Conservation (phyloP, 768 basidiomycete species). For the Tricholoma sp. region DNA sequence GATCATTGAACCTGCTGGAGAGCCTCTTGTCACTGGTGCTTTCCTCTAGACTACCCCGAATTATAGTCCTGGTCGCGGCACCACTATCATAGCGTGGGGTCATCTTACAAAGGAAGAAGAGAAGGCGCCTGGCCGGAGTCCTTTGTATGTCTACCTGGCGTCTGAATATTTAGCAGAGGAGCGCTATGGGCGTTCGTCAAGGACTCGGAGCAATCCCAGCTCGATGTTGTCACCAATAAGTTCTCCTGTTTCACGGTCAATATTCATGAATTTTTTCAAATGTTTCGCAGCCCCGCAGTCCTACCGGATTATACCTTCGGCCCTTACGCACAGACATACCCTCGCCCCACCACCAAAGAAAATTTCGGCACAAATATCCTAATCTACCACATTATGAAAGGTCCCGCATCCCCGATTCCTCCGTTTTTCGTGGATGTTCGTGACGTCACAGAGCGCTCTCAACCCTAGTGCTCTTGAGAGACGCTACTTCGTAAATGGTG, state of each 20-base stretch:
- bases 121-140: slow-evolving; percentile 17
- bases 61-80: no score
- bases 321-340: slow-evolving; percentile 27
- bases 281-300: slow-evolving; percentile 18
- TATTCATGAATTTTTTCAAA: no score
- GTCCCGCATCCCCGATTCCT: slow-evolving; percentile 13
- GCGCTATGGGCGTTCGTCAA: slow-evolving; percentile 34
- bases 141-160: slow-evolving; percentile 32
- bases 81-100: slow-evolving; percentile 36
- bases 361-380: slow-evolving; percentile 26
- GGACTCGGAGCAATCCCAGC: no score
- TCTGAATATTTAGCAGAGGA: slow-evolving; percentile 37
- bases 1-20: no score
- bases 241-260: neutral
- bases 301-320: slow-evolving; percentile 34
- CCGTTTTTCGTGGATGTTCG: slow-evolving; percentile 30
- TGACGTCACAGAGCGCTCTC: no score
- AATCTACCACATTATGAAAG: slow-evolving; percentile 21
- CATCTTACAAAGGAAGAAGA: slow-evolving; percentile 25
- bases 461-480: slow-evolving; percentile 16
- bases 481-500: slow-evolving; percentile 25
- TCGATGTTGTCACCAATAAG: slow-evolving; percentile 36
- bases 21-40: no score
- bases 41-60: no score
- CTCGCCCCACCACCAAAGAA: slow-evolving; percentile 18